A percentile compares a stretch with the other conserved stretches of the same genome.
Evolutionary conservation across 345 rosid species (phyloP).

Genomic region (Sonneratia caseolaris): DNA sequence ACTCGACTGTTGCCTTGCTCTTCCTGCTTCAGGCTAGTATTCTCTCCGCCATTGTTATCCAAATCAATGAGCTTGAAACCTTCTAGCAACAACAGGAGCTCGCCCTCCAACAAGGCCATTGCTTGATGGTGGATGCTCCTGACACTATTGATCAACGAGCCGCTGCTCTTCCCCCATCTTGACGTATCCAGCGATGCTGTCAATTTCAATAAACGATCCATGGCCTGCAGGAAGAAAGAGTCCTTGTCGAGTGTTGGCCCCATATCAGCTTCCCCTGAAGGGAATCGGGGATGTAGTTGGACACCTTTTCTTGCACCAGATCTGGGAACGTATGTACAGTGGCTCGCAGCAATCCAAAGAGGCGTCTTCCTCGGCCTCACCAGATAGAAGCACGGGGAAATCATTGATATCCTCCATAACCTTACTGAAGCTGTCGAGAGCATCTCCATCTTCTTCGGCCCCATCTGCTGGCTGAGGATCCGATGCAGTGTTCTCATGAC

Average conservation of each 20-base stretch:
- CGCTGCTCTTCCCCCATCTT: constrained; percentile 29
- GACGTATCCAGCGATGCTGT: constrained; percentile 16
- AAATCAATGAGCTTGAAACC: neutral
- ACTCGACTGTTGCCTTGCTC: neutral
- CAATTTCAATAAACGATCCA: constrained; percentile 51
- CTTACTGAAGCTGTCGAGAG: constrained; percentile 25
- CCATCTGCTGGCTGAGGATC: neutral
- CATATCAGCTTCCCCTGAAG: constrained; percentile 29
- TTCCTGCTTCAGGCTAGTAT: neutral
- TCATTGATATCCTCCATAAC: constrained; percentile 44
- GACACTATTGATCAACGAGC: constrained; percentile 35
- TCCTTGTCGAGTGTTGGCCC: constrained; percentile 32
- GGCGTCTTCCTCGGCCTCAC: constrained; percentile 12
- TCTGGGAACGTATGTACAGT: constrained; percentile 50
- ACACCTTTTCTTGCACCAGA: constrained; percentile 40
- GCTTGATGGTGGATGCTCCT: constrained; percentile 56
- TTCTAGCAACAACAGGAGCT: constrained; percentile 31
- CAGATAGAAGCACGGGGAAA: constrained; percentile 21
- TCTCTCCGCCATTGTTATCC: constrained; percentile 4
- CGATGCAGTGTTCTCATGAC: neutral
- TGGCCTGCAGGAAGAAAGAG: constrained; percentile 29
- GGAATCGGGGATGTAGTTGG: constrained; percentile 22
- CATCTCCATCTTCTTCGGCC: neutral
- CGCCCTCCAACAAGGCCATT: constrained; percentile 63
- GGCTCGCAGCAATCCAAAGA: constrained; percentile 35